phyloP scores from a whole-genome alignment of 2,329 filamentous ascomycete species.

The Tolypocladium sp. region DNA sequence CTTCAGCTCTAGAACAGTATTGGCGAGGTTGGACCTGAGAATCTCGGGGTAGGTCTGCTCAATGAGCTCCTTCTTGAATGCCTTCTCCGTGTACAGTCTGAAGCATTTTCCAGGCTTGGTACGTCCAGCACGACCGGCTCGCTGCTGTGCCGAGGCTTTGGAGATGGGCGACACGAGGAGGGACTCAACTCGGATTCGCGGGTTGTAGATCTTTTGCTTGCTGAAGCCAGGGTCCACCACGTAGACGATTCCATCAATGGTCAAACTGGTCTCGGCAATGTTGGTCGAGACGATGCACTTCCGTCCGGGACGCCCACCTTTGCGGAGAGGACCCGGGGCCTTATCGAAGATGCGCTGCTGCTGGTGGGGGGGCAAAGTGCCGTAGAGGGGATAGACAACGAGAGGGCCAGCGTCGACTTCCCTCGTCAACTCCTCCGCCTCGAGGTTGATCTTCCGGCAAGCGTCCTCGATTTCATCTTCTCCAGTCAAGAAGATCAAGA shows the following conservation, averaged over 20 bases:
- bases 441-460: constrained; percentile 80
- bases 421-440: constrained; percentile 82
- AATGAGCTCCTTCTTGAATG: constrained; percentile 96
- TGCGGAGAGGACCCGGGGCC: constrained; percentile 62
- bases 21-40: constrained; percentile 85
- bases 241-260: constrained; percentile 97
- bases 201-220: constrained; percentile 99
- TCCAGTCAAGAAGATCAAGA: constrained; percentile 89
- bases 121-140: constrained; percentile 98
- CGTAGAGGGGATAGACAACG: constrained; percentile 87
- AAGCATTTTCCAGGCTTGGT: constrained; percentile 98
- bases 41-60: constrained; percentile 97
- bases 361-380: constrained; percentile 81
- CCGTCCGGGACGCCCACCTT: constrained; percentile 77
- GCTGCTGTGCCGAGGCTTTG: constrained; percentile 92
- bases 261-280: constrained; percentile 94
- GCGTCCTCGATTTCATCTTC: constrained; percentile 99
- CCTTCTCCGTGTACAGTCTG: constrained; percentile 86
- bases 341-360: constrained; percentile 95
- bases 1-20: constrained; percentile 92
- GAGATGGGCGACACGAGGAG: constrained; percentile 96
- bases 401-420: constrained; percentile 89
- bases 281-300: constrained; percentile 95
- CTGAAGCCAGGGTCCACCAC: constrained; percentile 99
- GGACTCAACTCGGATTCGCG: constrained; percentile 90